These are phyloP conservation scores for Jaltomata sinuosa DNA, from an alignment of 257 asterid species.

Conservation along the genomic window DNA sequence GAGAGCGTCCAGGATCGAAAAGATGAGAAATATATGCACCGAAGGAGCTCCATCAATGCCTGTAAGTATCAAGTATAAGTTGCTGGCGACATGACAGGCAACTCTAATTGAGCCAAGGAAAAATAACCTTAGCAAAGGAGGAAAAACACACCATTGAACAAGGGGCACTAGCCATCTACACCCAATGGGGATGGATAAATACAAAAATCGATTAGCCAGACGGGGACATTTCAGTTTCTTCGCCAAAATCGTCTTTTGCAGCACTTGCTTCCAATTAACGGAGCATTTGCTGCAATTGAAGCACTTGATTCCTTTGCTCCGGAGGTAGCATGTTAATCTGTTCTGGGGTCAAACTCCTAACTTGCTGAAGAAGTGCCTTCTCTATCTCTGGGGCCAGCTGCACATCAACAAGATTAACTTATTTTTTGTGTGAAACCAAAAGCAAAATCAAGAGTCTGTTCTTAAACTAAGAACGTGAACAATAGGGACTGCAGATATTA, in stretches of 20 bases:
- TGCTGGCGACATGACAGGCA: not conserved
- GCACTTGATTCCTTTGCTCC: conserved; percentile 83
- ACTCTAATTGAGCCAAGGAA: not conserved
- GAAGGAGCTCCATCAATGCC: not conserved
- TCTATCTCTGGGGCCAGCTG: conserved; percentile 90
- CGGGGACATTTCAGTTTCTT: not conserved
- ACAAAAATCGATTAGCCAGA: not conserved
- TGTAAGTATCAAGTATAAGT: not conserved
- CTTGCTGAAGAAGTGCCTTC: conserved; percentile 82
- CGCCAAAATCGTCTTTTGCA: not conserved
- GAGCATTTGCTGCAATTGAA: conserved; percentile 90
- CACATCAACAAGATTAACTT: conserved; percentile 6
- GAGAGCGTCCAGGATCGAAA: not conserved
- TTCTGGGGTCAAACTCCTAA: conserved; percentile 86
- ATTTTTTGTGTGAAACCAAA: not conserved
- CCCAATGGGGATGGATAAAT: not conserved
- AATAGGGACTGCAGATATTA: conserved; percentile 18
- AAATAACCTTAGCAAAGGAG: not conserved
- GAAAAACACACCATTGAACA: not conserved
- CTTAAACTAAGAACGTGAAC: not conserved
- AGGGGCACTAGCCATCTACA: not conserved
- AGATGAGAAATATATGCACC: not conserved
- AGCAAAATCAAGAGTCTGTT: not conserved
- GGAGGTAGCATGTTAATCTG: conserved; percentile 79
- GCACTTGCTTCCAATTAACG: conserved; percentile 35